Evolutionary conservation across 192 early-diverging fungal genomes (phyloP).

Genomic region (Coemansia sp.): DNA sequence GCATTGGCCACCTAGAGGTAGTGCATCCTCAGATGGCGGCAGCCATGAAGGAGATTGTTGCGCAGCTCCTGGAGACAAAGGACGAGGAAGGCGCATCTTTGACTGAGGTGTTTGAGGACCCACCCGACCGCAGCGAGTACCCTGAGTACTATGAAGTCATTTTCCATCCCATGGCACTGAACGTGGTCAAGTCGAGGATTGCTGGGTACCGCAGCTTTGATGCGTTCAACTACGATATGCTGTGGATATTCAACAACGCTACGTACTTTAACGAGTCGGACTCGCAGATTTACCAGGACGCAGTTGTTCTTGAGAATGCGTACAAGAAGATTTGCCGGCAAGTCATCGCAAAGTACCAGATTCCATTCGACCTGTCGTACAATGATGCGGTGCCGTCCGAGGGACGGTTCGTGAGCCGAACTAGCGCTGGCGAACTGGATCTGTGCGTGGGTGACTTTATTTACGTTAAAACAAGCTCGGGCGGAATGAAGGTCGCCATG

Average conservation of each 20-base stretch:
- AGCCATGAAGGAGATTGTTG: constrained; percentile 50
- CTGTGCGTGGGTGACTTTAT: constrained; percentile 56
- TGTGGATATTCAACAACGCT: constrained; percentile 87
- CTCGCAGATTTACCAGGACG: constrained; percentile 84
- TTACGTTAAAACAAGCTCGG: constrained; percentile 31
- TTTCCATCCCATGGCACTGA: constrained; percentile 72
- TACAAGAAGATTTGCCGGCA: constrained; percentile 44
- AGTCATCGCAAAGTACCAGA: constrained; percentile 32
- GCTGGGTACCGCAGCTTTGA: constrained; percentile 68
- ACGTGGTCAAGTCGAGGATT: constrained; percentile 63
- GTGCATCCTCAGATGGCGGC: constrained; percentile 44
- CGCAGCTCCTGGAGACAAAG: constrained; percentile 27
- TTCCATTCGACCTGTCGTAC: constrained; percentile 53
- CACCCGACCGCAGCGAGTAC: constrained; percentile 76
- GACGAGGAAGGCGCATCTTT: constrained; percentile 61
- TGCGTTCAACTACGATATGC: constrained; percentile 80
- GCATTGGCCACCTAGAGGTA: constrained; percentile 48
- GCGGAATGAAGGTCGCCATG: constrained; percentile 44
- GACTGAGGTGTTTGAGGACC: constrained; percentile 76
- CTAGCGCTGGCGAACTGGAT: constrained; percentile 44
- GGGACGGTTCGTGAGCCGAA: constrained; percentile 45
- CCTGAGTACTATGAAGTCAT: constrained; percentile 93
- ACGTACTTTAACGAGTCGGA: constrained; percentile 87
- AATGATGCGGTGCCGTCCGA: constrained; percentile 36
- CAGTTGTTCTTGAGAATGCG: constrained; percentile 47